Conservation (phyloP, 2,329 filamentous ascomycete genomes). For the Phialocephala sp. region DNA sequence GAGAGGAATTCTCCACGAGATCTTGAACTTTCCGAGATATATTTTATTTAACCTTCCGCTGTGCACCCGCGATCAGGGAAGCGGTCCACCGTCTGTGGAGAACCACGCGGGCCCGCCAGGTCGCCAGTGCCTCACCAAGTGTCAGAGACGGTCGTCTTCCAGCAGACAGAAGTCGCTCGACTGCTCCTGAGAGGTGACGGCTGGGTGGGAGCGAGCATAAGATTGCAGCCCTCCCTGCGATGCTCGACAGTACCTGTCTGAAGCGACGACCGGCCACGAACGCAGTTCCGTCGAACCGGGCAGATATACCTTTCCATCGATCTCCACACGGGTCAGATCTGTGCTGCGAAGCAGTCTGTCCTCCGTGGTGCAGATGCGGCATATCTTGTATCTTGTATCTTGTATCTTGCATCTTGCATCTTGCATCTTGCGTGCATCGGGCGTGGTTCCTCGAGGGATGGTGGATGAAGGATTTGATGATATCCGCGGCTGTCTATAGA, state of each 20-base stretch:
- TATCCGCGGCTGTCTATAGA: background rate
- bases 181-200: background rate
- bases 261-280: conserved; percentile 1
- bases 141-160: background rate
- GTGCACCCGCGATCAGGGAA: too few relatives aligned
- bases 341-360: background rate
- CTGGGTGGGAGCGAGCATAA: background rate
- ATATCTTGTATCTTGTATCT: too few relatives aligned
- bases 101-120: background rate
- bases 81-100: background rate
- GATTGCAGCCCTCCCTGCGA: background rate
- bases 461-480: background rate
- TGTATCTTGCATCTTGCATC: too few relatives aligned
- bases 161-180: background rate
- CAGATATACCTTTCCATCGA: background rate
- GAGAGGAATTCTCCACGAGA: too few relatives aligned
- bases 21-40: background rate
- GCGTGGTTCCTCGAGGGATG: background rate
- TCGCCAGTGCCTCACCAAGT: background rate
- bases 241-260: background rate
- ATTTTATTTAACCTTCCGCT: background rate
- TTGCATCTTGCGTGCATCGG: background rate
- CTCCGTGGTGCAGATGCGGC: background rate
- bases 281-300: background rate
- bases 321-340: background rate